Evolutionary conservation across 179 eudicot genomes (phyloP).

Genomic region (Beta lomatogona): DNA sequence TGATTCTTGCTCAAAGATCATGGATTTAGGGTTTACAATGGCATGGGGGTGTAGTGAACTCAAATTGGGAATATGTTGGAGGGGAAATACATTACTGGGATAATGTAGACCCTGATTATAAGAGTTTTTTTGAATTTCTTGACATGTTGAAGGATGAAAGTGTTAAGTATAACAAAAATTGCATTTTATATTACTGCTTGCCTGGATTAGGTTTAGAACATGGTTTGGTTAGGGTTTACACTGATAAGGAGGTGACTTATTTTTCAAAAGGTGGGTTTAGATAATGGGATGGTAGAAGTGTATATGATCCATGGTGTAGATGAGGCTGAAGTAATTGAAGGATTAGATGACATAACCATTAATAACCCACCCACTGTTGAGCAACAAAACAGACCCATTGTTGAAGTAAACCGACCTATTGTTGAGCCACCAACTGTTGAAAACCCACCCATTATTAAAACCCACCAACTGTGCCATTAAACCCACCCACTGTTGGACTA

Average conservation of each 20-base stretch:
- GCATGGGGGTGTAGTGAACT: too few relatives aligned
- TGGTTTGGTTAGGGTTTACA: background rate
- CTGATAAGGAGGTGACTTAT: background rate
- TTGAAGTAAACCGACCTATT: too few relatives aligned
- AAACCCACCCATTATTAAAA: background rate
- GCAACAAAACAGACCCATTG: too few relatives aligned
- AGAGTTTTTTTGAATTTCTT: background rate
- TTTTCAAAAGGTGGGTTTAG: background rate
- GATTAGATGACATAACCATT: too few relatives aligned
- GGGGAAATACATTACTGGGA: background rate
- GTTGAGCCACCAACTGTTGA: too few relatives aligned
- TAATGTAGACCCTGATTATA: background rate
- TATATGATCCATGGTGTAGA: too few relatives aligned
- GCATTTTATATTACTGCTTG: background rate
- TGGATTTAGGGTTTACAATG: background rate
- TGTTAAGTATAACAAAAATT: background rate
- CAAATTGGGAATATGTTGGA: too few relatives aligned
- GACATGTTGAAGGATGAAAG: background rate
- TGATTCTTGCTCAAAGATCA: too few relatives aligned
- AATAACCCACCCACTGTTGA: too few relatives aligned
- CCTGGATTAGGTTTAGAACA: background rate
- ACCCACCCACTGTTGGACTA: background rate
- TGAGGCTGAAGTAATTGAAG: too few relatives aligned
- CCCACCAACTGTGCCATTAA: background rate
- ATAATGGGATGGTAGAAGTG: too few relatives aligned